A percentile compares a stretch with the other conserved stretches of the same genome.
Conservation (phyloP, 2,329 filamentous ascomycete genomes). For the Cryphonectria nitschkei region DNA sequence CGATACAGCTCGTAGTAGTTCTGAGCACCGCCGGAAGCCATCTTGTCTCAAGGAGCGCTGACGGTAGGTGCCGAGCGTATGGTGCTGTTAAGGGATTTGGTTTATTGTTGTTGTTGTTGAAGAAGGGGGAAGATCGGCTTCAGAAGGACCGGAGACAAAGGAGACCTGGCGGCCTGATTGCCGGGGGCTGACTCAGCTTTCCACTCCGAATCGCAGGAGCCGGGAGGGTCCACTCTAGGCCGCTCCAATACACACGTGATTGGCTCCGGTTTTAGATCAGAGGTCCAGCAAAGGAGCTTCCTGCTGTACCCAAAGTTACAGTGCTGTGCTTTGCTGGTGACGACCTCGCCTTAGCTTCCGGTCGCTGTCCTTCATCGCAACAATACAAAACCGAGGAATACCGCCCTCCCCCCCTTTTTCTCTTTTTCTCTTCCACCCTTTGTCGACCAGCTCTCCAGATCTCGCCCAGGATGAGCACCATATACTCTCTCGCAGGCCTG, state of each 20-base stretch:
- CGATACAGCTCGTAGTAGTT: conserved; percentile 94
- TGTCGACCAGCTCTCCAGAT: conserved; percentile 28
- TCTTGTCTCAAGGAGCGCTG: conserved; percentile 37
- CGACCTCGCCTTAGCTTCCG: conserved; percentile 21
- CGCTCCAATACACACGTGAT: conserved; percentile 12
- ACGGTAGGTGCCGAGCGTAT: conserved; percentile 5
- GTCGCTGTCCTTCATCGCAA: conserved; percentile 15
- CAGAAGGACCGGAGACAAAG: conserved; percentile 10
- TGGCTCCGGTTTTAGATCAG: conserved; percentile 16
- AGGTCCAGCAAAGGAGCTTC: conserved; percentile 18
- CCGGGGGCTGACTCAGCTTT: conserved; percentile 12
- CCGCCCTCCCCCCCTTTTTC: neutral
- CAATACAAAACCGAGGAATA: neutral
- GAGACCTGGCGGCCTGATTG: neutral
- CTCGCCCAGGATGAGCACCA: conserved; percentile 66
- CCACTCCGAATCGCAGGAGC: neutral
- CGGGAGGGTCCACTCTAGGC: conserved; percentile 11
- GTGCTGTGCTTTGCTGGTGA: conserved; percentile 17
- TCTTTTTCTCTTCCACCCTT: neutral
- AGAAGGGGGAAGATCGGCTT: neutral
- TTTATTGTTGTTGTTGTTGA: conserved; percentile 29
- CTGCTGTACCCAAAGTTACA: conserved; percentile 7
- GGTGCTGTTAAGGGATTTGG: conserved; percentile 32
- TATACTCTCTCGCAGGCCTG: conserved; percentile 71
- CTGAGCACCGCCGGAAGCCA: conserved; percentile 55